Conservation (phyloP, 306 rosid species). For the Luffa aegyptiaca region DNA sequence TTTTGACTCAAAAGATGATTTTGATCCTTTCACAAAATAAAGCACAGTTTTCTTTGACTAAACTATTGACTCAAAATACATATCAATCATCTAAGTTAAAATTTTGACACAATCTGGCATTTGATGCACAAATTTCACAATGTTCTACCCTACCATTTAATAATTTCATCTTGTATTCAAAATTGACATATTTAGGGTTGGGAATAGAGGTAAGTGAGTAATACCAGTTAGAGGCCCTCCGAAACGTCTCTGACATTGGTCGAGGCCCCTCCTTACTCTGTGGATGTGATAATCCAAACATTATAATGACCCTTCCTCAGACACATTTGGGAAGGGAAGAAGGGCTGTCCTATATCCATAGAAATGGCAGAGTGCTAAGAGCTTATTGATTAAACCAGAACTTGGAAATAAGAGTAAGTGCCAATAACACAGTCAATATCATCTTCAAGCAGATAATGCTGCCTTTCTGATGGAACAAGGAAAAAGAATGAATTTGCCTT, state of each 20-base stretch:
- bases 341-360: neutral
- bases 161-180: neutral
- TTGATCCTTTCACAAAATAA: neutral
- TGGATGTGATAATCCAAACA: neutral
- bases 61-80: neutral
- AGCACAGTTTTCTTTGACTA: neutral
- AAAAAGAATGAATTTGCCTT: slow-evolving; percentile 18
- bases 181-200: neutral
- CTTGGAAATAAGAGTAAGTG: neutral
- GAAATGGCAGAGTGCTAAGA: neutral
- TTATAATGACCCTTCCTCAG: neutral
- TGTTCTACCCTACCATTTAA: neutral
- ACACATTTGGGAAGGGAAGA: neutral
- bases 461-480: slow-evolving; percentile 1
- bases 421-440: neutral
- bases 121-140: neutral
- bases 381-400: neutral
- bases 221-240: neutral
- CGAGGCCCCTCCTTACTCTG: neutral
- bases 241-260: neutral
- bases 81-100: neutral
- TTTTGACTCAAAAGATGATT: neutral
- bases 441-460: slow-evolving; percentile 10
- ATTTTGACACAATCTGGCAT: neutral
- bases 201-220: neutral